A percentile compares a stretch with the other conserved stretches of the same genome.
These are phyloP conservation scores for Cladosporium sp. DNA, from an alignment of 2,329 filamentous ascomycete species.

Conservation along the genomic window DNA sequence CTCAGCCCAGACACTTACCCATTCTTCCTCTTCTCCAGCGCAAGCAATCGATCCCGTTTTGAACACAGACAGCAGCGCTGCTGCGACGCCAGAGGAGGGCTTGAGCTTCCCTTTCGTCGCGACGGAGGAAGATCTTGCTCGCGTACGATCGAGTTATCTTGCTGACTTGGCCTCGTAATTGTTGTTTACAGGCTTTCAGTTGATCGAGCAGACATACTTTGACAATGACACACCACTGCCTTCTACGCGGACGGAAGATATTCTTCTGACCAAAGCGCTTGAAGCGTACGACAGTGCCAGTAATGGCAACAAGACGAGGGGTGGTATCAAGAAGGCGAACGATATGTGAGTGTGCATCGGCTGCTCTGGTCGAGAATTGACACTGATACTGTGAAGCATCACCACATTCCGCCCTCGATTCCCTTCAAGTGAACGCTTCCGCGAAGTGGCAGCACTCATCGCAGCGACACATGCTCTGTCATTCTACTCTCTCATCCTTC, in stretches of 20 bases:
- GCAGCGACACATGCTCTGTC: slow-evolving; percentile 70
- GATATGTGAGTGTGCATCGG: slow-evolving; percentile 57
- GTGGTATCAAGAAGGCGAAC: slow-evolving; percentile 71
- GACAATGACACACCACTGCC: slow-evolving; percentile 46
- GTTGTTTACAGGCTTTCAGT: slow-evolving; percentile 59
- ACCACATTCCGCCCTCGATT: slow-evolving; percentile 60
- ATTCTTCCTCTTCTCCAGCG: slow-evolving; percentile 9
- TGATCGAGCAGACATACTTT: slow-evolving; percentile 51
- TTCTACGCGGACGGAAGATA: slow-evolving; percentile 41
- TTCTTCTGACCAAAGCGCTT: slow-evolving; percentile 61
- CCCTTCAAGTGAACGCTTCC: slow-evolving; percentile 47
- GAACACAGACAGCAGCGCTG: slow-evolving; percentile 4
- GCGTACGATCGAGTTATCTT: slow-evolving; percentile 13
- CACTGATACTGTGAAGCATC: slow-evolving; percentile 46
- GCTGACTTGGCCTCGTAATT: slow-evolving; percentile 53
- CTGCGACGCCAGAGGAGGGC: slow-evolving; percentile 4
- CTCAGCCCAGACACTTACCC: slow-evolving; percentile 8
- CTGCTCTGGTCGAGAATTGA: not conserved
- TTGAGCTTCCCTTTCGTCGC: slow-evolving; percentile 8
- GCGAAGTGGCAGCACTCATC: slow-evolving; percentile 60
- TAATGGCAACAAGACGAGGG: slow-evolving; percentile 72
- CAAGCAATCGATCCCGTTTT: slow-evolving; percentile 19
- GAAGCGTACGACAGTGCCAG: slow-evolving; percentile 75
- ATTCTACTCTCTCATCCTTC: slow-evolving; percentile 71
- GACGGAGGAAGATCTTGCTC: slow-evolving; percentile 2